Evolutionary conservation across 495 filamentous ascomycete genomes (phyloP), one percentile per base, ranked within the genome.

Genomic region (Penicillium desertorum): DNA sequence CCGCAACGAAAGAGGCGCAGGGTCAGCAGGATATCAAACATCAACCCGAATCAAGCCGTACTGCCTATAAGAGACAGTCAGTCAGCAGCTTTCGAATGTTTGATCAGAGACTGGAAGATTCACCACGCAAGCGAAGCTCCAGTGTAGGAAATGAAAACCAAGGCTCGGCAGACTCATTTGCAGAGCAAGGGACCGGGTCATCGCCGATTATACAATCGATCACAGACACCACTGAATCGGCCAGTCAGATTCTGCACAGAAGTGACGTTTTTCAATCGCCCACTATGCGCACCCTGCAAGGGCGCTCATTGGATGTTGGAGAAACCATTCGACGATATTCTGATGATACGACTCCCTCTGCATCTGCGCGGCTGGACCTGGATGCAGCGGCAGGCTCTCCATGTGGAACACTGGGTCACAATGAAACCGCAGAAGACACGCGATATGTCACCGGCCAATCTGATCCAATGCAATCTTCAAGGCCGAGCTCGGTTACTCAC

Each of bases 231-330:
- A 80, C 79, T 45, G 84, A 83, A 42, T 94, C 93, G 39, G 92
- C 89, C 10, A 97, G 94, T 70, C 90, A 95, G 68, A 96, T 98
- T 16, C 75, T 98, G 12, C 81, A 83, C 44, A 83, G 88, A 22
- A 96, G 90, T 59, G 91, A 94, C 66, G 88, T 96, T 17, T 97
- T 98, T 66, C 85, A 88, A 53, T 86, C 87, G n/a, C 93, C 91
- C 42, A 88, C 89, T 9, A 86, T 93, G 56, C 76, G 73, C 45
- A 71, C 66, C 14, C 54, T 76, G 44, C 68, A 73, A 45, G 61
- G 69, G 48, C 68, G 62, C 29, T 61, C 67, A n/a, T 68, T 71
- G 6, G 60, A 65, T 34, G 51, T 41, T 20, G 64, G 57, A 47
- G 66, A 70, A n/a, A 55, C 45, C n/a, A 27, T 51, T 16, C 72